Percentiles rank a stretch among this genome's conserved stretches.
phyloP scores from a whole-genome alignment of 176 grass and related monocot genomes.

The Oryza nivara region DNA sequence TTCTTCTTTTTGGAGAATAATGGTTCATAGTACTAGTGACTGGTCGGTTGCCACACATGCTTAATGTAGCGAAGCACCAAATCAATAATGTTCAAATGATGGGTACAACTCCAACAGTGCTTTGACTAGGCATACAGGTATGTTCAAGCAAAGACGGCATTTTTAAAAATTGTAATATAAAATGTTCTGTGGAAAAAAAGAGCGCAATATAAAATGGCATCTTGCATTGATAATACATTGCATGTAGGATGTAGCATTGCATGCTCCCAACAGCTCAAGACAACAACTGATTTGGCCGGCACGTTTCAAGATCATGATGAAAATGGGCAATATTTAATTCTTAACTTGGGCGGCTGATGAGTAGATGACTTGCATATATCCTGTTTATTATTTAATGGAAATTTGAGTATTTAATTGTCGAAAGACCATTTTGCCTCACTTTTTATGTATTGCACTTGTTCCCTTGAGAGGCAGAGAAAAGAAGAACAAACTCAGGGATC shows the following conservation, averaged over 20 bases:
- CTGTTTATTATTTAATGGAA: neutral
- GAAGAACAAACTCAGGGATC: neutral
- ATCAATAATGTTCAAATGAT: neutral
- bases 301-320: conserved; percentile 3
- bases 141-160: neutral
- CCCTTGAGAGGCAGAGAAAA: neutral
- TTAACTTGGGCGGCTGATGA: neutral
- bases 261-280: conserved; percentile 3
- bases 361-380: neutral
- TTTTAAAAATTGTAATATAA: neutral
- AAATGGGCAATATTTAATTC: neutral
- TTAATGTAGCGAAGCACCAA: neutral
- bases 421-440: neutral
- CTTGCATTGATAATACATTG: neutral
- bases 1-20: neutral
- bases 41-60: neutral
- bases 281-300: neutral
- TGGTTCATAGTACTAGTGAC: neutral
- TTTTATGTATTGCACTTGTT: neutral
- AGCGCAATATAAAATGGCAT: neutral
- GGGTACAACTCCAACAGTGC: neutral
- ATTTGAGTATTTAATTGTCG: neutral
- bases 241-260: neutral
- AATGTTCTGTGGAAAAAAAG: neutral
- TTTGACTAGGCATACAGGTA: neutral